Evolutionary conservation across 1,139 yeast genomes (phyloP).

Genomic region (Candida frijolesensis): DNA sequence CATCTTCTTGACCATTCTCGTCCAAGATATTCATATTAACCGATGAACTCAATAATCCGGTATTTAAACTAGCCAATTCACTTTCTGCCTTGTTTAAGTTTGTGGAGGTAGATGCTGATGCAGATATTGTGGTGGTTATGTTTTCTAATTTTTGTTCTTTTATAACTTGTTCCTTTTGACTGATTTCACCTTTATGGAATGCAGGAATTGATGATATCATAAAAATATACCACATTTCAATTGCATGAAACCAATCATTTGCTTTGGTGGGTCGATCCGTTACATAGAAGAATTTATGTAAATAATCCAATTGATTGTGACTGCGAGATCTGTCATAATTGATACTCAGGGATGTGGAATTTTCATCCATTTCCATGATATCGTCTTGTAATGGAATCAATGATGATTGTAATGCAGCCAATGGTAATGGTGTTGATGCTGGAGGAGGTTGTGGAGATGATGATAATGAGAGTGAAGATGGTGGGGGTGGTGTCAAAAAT

Average conservation of each 20-base stretch:
- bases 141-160: slow-evolving; percentile 37
- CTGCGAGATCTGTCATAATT: not conserved
- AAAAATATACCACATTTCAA: slow-evolving; percentile 40
- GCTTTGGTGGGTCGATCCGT: slow-evolving; percentile 22
- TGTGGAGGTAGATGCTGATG: not conserved
- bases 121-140: slow-evolving; percentile 2
- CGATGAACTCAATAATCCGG: slow-evolving; percentile 16
- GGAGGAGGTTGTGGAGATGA: slow-evolving; percentile 5
- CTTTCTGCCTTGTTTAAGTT: slow-evolving; percentile 4
- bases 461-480: not conserved
- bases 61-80: slow-evolving; percentile 15
- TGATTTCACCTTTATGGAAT: slow-evolving; percentile 27
- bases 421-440: not conserved
- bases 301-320: not conserved
- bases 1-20: slow-evolving; percentile 6
- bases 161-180: slow-evolving; percentile 44
- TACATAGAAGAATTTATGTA: slow-evolving; percentile 20
- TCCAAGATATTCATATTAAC: slow-evolving; percentile 8
- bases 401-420: slow-evolving; percentile 1
- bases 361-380: slow-evolving; percentile 17
- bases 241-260: slow-evolving; percentile 21
- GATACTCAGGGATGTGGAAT: not conserved
- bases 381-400: slow-evolving; percentile 7
- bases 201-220: slow-evolving; percentile 36
- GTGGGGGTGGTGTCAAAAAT: slow-evolving; percentile 15